These are phyloP conservation scores for Fusarium sp. DNA, from an alignment of 2,329 filamentous ascomycete species.

Conservation along the genomic window DNA sequence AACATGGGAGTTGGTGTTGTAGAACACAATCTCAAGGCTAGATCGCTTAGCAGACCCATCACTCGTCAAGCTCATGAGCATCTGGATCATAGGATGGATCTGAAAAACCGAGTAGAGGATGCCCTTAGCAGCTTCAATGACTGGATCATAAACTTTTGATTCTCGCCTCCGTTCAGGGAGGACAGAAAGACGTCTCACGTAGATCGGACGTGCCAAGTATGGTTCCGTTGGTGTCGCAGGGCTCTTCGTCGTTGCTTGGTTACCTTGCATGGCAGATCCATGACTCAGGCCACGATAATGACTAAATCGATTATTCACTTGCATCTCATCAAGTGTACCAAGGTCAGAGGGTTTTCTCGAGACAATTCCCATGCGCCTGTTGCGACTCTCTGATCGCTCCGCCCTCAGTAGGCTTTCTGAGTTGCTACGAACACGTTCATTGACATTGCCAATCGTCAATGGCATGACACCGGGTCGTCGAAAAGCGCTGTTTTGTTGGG, in stretches of 20 bases:
- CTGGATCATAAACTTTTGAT: constrained; percentile 68
- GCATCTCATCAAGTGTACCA: constrained; percentile 69
- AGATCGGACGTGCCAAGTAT: constrained; percentile 66
- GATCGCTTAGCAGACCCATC: constrained; percentile 70
- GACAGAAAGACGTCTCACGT: constrained; percentile 70
- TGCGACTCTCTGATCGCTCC: constrained; percentile 64
- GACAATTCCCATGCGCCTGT: constrained; percentile 71
- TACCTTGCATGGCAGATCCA: constrained; percentile 73
- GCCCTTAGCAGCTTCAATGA: constrained; percentile 72
- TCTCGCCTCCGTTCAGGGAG: constrained; percentile 71
- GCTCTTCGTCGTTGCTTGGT: constrained; percentile 56
- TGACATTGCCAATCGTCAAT: constrained; percentile 73
- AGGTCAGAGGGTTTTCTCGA: constrained; percentile 69
- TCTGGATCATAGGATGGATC: constrained; percentile 74
- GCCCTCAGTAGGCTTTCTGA: constrained; percentile 68
- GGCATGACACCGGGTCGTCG: constrained; percentile 79
- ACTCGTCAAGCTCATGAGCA: constrained; percentile 69
- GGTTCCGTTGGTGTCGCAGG: constrained; percentile 70
- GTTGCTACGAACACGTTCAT: constrained; percentile 73
- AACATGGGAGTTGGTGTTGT: constrained; percentile 73
- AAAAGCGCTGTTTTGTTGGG: constrained; percentile 71
- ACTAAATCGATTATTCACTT: constrained; percentile 71
- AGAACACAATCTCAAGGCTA: constrained; percentile 73
- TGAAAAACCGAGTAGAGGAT: constrained; percentile 74
- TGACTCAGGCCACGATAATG: constrained; percentile 74